A percentile compares a stretch with the other conserved stretches of the same genome.
These are phyloP conservation scores for Clarireedia monteithiana DNA, from an alignment of 2,329 filamentous ascomycete genomes.

Conservation along the genomic window DNA sequence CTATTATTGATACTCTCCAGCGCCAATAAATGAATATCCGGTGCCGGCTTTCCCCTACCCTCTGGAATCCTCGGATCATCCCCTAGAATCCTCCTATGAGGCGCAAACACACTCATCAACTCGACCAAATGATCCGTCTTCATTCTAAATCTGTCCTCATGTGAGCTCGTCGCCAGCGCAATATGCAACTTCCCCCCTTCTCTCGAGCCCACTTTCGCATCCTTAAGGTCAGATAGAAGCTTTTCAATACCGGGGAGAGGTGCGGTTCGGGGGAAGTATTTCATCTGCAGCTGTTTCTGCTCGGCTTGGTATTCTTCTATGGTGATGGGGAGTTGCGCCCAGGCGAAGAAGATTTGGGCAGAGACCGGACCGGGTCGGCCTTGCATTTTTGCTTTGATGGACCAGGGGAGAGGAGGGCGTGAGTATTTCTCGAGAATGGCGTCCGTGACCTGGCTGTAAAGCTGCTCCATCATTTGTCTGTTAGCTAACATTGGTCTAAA, in stretches of 20 bases:
- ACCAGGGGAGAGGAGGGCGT: conserved; percentile 76
- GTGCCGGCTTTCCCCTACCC: conserved; percentile 87
- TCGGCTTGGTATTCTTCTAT: conserved; percentile 56
- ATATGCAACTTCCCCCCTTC: conserved; percentile 50
- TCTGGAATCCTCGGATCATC: conserved; percentile 71
- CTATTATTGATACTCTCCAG: conserved; percentile 76
- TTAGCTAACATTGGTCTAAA: too few relatives aligned
- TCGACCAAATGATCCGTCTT: conserved; percentile 42
- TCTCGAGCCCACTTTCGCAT: conserved; percentile 12
- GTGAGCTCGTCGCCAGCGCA: conserved; percentile 72
- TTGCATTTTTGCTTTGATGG: conserved; percentile 76
- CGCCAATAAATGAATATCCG: conserved; percentile 89
- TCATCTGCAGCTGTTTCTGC: conserved; percentile 55
- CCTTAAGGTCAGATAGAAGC: conserved; percentile 52
- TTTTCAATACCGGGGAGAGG: conserved; percentile 71
- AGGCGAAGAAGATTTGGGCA: conserved; percentile 60
- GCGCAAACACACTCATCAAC: conserved; percentile 58
- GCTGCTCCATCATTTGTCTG: conserved; percentile 32
- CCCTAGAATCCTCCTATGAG: conserved; percentile 68
- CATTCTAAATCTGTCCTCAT: conserved; percentile 33
- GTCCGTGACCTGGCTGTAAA: conserved; percentile 84
- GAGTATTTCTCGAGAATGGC: conserved; percentile 68
- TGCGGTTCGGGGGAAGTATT: conserved; percentile 66
- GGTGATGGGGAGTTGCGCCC: conserved; percentile 78
- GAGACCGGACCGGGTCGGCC: conserved; percentile 32